phyloP scores from a whole-genome alignment of 2,329 filamentous ascomycete species.

The Zelopaecilomyces penicillatus region DNA sequence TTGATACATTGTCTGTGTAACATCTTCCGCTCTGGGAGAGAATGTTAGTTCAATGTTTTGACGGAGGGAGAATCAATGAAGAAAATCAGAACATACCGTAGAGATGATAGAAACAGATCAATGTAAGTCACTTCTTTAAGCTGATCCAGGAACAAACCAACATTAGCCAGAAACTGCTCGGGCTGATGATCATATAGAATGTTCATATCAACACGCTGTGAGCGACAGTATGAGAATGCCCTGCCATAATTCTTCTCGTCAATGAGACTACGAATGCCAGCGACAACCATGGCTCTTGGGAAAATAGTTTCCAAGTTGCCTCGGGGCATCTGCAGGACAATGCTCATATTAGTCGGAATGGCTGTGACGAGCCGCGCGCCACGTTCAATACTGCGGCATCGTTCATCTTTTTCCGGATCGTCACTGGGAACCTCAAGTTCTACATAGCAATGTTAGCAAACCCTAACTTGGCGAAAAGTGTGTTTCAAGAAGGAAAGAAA shows the following conservation, averaged over 20 bases:
- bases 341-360: slow-evolving; percentile 76
- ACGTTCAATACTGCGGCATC: slow-evolving; percentile 85
- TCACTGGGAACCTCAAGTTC: slow-evolving; percentile 77
- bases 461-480: not conserved
- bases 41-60: slow-evolving; percentile 18
- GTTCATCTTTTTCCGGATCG: slow-evolving; percentile 84
- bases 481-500: not conserved
- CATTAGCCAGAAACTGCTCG: slow-evolving; percentile 69
- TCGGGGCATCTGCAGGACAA: slow-evolving; percentile 89
- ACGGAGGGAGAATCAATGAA: not conserved
- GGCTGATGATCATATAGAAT: slow-evolving; percentile 92
- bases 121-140: slow-evolving; percentile 73
- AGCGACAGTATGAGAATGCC: slow-evolving; percentile 82
- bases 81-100: slow-evolving; percentile 47
- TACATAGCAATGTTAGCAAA: slow-evolving; percentile 27
- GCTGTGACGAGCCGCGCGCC: slow-evolving; percentile 81
- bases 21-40: slow-evolving; percentile 66
- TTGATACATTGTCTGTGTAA: slow-evolving; percentile 86
- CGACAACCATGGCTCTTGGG: slow-evolving; percentile 83
- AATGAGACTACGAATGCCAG: slow-evolving; percentile 76
- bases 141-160: slow-evolving; percentile 74
- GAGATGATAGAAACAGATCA: slow-evolving; percentile 81
- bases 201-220: slow-evolving; percentile 95
- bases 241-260: slow-evolving; percentile 71
- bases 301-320: slow-evolving; percentile 95